These are phyloP conservation scores for Suillus variegatus DNA, from an alignment of 768 basidiomycete genomes.

Conservation along the genomic window DNA sequence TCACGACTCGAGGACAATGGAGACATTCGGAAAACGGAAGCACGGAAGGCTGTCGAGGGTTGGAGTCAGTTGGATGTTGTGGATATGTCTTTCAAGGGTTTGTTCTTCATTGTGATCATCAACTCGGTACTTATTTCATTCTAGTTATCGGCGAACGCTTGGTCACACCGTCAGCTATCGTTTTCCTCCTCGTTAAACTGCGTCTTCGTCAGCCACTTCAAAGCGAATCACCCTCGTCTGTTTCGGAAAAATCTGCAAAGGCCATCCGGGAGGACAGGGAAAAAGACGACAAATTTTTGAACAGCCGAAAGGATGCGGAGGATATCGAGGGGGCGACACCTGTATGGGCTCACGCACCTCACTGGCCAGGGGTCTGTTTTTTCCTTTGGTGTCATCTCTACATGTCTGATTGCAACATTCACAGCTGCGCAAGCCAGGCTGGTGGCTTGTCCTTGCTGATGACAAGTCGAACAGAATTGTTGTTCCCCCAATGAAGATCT, in stretches of 20 bases:
- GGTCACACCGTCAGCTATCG: slow-evolving; percentile 86
- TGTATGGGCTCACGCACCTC: slow-evolving; percentile 85
- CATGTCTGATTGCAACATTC: slow-evolving; percentile 1
- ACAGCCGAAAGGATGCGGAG: slow-evolving; percentile 61
- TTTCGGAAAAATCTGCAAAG: slow-evolving; percentile 44
- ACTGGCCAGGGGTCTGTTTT: slow-evolving; percentile 80
- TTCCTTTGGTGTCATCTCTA: neutral
- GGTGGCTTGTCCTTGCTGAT: slow-evolving; percentile 92
- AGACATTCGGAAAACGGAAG: slow-evolving; percentile 35
- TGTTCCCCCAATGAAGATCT: slow-evolving; percentile 82
- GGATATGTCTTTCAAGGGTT: slow-evolving; percentile 85
- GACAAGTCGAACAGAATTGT: slow-evolving; percentile 83
- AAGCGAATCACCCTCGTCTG: slow-evolving; percentile 29
- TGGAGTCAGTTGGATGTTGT: slow-evolving; percentile 82
- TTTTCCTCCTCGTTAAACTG: slow-evolving; percentile 83
- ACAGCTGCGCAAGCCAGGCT: slow-evolving; percentile 85
- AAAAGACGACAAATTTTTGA: slow-evolving; percentile 72
- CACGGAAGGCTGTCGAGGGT: slow-evolving; percentile 58
- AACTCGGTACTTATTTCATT: slow-evolving; percentile 9
- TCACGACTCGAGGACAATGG: slow-evolving; percentile 50
- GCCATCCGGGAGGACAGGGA: slow-evolving; percentile 52
- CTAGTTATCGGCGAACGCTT: slow-evolving; percentile 88
- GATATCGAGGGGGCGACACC: slow-evolving; percentile 49
- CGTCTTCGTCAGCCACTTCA: slow-evolving; percentile 62
- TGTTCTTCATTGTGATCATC: slow-evolving; percentile 13